Percentiles rank a stretch among this genome's conserved stretches.
These are phyloP conservation scores for Blastobotrys apis DNA, from an alignment of 1,139 yeast genomes.

Conservation along the genomic window DNA sequence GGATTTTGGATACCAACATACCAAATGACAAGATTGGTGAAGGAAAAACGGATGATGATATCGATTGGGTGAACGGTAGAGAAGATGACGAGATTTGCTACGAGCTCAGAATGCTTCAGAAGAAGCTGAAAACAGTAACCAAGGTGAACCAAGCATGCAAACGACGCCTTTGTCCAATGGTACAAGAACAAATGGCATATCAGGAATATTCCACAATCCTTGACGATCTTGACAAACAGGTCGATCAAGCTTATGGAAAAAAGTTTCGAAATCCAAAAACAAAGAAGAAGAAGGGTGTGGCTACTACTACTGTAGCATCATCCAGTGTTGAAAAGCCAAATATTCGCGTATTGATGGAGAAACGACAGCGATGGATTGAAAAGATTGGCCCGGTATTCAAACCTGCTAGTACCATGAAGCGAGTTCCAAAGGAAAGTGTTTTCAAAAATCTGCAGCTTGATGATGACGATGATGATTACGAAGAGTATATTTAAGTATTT, in stretches of 20 bases:
- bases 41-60: conserved; percentile 37
- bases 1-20: conserved; percentile 60
- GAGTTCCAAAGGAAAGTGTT: conserved; percentile 65
- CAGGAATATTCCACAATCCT: conserved; percentile 87
- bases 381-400: conserved; percentile 83
- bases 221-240: conserved; percentile 93
- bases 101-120: conserved; percentile 72
- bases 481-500: background rate
- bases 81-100: conserved; percentile 95
- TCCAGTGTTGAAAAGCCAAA: conserved; percentile 55
- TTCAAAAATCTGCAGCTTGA: conserved; percentile 44
- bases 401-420: conserved; percentile 60
- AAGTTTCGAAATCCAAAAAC: conserved; percentile 78
- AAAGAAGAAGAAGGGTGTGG: conserved; percentile 56
- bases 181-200: conserved; percentile 92
- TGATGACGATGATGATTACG: conserved; percentile 49
- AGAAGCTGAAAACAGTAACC: conserved; percentile 58
- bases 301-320: conserved; percentile 43
- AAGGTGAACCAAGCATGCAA: conserved; percentile 65
- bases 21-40: conserved; percentile 34
- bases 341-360: conserved; percentile 72
- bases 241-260: conserved; percentile 88
- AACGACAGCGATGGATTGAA: conserved; percentile 81
- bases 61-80: conserved; percentile 73
- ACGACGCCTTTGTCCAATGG: conserved; percentile 58